Evolutionary conservation across 352 stramenopile species (phyloP).

Genomic region (Globisporangium barbulae): DNA sequence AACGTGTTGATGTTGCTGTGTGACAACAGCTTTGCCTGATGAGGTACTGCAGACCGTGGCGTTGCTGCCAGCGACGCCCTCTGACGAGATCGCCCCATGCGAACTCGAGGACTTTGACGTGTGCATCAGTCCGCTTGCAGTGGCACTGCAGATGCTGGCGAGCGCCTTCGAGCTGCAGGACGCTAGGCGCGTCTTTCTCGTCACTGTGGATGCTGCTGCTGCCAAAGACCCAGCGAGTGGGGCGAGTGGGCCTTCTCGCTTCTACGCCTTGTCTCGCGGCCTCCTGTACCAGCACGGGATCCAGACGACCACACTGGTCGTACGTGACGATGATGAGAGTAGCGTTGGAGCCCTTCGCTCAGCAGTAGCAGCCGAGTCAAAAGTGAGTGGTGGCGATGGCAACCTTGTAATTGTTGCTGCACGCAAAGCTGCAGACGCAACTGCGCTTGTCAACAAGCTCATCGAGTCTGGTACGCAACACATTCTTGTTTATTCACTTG

Average conservation of each 20-base stretch:
- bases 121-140: slow-evolving; percentile 14
- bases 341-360: not conserved
- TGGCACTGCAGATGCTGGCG: slow-evolving; percentile 8
- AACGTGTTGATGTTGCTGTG: not conserved
- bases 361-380: not conserved
- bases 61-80: slow-evolving; percentile 8
- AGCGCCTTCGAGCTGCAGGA: slow-evolving; percentile 3
- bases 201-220: not conserved
- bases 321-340: not conserved
- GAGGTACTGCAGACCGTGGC: slow-evolving; percentile 13
- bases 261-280: slow-evolving; percentile 7
- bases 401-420: slow-evolving; percentile 30
- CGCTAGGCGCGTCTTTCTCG: slow-evolving; percentile 5
- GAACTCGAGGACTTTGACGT: slow-evolving; percentile 16
- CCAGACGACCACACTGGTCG: slow-evolving; percentile 13
- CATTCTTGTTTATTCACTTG: not conserved
- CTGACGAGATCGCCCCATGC: not conserved
- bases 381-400: not conserved
- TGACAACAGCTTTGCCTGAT: slow-evolving; percentile 1
- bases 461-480: slow-evolving; percentile 24
- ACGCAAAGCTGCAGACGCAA: slow-evolving; percentile 13
- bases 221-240: not conserved
- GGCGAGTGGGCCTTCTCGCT: not conserved
- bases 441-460: slow-evolving; percentile 15
- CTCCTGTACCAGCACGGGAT: slow-evolving; percentile 40